Evolutionary conservation across 768 basidiomycete species (phyloP), one percentile per base, ranked within the genome.

Genomic region (Kwoniella mangroviensis): DNA sequence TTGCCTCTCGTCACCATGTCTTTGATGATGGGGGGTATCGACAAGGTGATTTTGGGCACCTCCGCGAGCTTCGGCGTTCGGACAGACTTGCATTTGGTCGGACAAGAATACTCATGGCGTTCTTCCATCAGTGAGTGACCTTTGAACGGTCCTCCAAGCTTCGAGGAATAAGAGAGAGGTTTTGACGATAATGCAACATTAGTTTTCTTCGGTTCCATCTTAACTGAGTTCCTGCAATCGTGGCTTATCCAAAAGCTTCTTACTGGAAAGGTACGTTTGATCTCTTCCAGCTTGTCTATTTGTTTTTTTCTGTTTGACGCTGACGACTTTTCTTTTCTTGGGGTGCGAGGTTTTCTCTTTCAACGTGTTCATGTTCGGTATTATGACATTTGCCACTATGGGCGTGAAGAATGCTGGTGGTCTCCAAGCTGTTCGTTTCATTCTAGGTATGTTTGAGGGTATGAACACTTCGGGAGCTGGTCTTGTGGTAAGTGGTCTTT

Each of bases 31-130:
- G 74, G 74, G 17, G 73, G 70, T 7, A 68, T 73, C 53, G 77
- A 77, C 73, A 79, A 80, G 67, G 73, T 74, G 34, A 70, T 73
- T 51, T 66, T 80, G 13, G 77, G 73, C 9, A 73, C 73, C 3
- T 74, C 79, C 3, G 79, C 79, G 12, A 70, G 71, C 5, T 57
- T 78, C n/a, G 73, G 73, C 24, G 49, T 80, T 3, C 67, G 67
- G 15, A 54, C 60, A 1, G 79, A 80, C 53, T 66, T 76, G 9
- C 21, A 73, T 26, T 62, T 80, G 3, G 69, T 73, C 10, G 79
- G 77, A 3, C 69, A 75, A 52, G 59, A 76, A 59, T 76, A 76
- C 65, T 63, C 58, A 2, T 72, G 73, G 70, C 55, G 56, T n/a
- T 59, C 49, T 63, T 71, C 72, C 15, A 55, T 70, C 57, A 71